phyloP scores from a whole-genome alignment of 106 monocot species.

The Hemerocallis citrina region DNA sequence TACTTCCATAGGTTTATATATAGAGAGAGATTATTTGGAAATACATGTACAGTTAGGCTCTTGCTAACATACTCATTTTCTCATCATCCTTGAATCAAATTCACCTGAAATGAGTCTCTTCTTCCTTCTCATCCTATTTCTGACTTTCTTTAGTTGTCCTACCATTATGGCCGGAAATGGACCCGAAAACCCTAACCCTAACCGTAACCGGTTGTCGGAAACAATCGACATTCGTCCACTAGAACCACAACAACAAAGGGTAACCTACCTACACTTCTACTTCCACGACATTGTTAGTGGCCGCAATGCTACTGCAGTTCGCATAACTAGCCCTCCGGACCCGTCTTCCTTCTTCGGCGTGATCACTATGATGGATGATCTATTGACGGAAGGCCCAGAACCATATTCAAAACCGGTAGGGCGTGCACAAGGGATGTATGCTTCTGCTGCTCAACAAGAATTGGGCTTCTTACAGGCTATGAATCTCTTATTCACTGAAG shows the following conservation, averaged over 20 bases:
- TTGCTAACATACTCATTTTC: too few species aligned
- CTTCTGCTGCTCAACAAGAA: slow-evolving; percentile 1
- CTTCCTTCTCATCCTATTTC: neutral
- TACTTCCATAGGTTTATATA: too few species aligned
- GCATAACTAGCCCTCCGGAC: neutral
- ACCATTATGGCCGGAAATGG: neutral
- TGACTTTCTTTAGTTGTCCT: neutral
- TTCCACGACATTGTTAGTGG: slow-evolving; percentile 17
- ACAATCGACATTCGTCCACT: too few species aligned
- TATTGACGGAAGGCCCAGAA: slow-evolving; percentile 12
- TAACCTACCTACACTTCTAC: slow-evolving; percentile 21
- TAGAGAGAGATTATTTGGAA: too few species aligned
- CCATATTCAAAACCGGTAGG: slow-evolving; percentile 7
- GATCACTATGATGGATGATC: slow-evolving; percentile 17
- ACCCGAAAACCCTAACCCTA: neutral
- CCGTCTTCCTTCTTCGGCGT: slow-evolving; percentile 10
- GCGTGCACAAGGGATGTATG: slow-evolving; percentile 20
- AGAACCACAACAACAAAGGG: neutral
- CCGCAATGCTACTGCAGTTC: slow-evolving; percentile 18
- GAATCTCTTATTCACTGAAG: slow-evolving; percentile 13
- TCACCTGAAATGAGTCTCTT: neutral
- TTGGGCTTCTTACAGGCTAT: slow-evolving; percentile 13
- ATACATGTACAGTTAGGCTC: too few species aligned
- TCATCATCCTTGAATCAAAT: too few species aligned
- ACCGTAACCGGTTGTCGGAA: too few species aligned